phyloP scores from a whole-genome alignment of 805 yeast genomes.

The Yarrowia osloensis region DNA sequence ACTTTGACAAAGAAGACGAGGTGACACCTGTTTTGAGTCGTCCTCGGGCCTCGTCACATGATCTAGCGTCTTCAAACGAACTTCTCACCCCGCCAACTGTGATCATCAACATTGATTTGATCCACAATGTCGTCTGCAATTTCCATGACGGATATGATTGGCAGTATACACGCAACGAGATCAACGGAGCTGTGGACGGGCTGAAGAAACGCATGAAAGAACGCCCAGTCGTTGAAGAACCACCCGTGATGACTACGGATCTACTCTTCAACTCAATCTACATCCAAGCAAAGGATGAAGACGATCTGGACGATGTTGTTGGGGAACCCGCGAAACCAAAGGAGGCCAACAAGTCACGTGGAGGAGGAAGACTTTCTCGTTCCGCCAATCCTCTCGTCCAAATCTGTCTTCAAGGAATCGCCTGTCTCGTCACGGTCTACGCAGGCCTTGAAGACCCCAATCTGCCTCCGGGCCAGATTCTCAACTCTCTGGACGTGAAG shows the following conservation, averaged over 20 bases:
- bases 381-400: slow-evolving; percentile 62
- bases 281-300: slow-evolving; percentile 51
- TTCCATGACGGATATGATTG: slow-evolving; percentile 93
- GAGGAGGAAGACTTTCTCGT: slow-evolving; percentile 56
- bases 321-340: not conserved
- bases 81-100: slow-evolving; percentile 9
- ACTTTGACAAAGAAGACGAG: slow-evolving; percentile 2
- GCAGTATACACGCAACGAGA: slow-evolving; percentile 69
- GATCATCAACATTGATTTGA: slow-evolving; percentile 35
- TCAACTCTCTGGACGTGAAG: slow-evolving; percentile 53
- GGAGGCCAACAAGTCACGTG: not conserved
- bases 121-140: slow-evolving; percentile 41
- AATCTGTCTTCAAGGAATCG: slow-evolving; percentile 58
- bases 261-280: slow-evolving; percentile 78
- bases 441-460: slow-evolving; percentile 47
- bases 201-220: slow-evolving; percentile 56
- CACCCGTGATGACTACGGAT: slow-evolving; percentile 48
- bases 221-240: slow-evolving; percentile 25
- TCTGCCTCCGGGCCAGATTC: slow-evolving; percentile 45
- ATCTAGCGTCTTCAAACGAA: not conserved
- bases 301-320: slow-evolving; percentile 44
- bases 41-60: not conserved
- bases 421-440: slow-evolving; percentile 49
- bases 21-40: not conserved
- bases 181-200: slow-evolving; percentile 62